Base-by-base conservation (phyloP, 805 yeast genomes). In the Clavispora santaluciae region DNA sequence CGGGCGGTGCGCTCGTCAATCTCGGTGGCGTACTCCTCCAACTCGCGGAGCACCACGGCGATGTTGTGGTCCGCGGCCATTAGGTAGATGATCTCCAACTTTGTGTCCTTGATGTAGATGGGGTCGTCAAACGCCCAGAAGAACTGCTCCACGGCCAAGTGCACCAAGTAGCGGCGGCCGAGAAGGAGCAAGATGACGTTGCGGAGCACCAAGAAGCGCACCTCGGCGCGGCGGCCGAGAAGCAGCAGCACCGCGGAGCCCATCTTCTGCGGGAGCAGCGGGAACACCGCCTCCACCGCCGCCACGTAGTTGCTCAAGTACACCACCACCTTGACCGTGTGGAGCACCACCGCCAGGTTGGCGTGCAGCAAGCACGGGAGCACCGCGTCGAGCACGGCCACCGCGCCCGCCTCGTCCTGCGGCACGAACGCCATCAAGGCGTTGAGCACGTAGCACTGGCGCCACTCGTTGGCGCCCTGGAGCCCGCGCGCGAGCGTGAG, bases 91-190 rank as follows among this genome's bases (percentile, higher is more conserved):
- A 93, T 83, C 57, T 91, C 97, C 34, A 91, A 67, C 55, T 91
- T 91, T 5, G 96, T 86, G 53, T 88, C 91, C 59, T 89, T 87
- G 56, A 91, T 80, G 58, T 86, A 91, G 17, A 86, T 78, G 1
- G 95, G 93, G 58, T 90, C 96, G 57, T 85, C 83, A 53, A 78
- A 86, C 44, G 79, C 80, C 63, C 93, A 83, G 61, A 87, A 89
- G 56, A 90, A 87, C 64, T 79, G 76, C 39, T 79, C 76, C n/a
- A 86, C 87, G 46, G 86, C 93, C 40, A 85, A 67, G 20, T 69
- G 61, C 30, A 80, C 61, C 41, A 88, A 64, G 17, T 75, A 70
- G 10, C 83, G 80, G 44, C 80, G 76, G 39, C 86, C 79, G 41
- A 88, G 68, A 21, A 90, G 70, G 26, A 90, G 62, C 23, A 89